Percentiles rank a stretch among this genome's conserved stretches.
These are phyloP conservation scores for Ganoderma lucidum DNA, from an alignment of 1,284 basidiomycete genomes.

Conservation along the genomic window DNA sequence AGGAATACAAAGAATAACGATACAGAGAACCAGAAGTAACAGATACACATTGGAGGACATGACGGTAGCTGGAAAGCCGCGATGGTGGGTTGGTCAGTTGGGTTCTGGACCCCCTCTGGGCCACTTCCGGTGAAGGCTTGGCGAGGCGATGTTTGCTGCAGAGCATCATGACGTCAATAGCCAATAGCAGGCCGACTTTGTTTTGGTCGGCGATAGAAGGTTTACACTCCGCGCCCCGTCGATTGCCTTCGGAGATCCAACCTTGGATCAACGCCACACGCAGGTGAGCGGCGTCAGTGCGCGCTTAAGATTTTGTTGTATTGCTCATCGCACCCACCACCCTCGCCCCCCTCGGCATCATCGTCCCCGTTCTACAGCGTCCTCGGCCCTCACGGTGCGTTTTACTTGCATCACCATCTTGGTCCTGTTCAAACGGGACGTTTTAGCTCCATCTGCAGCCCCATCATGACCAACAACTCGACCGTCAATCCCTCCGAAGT, in stretches of 20 bases:
- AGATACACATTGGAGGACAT: conserved; percentile 42
- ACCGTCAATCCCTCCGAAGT: conserved; percentile 86
- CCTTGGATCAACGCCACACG: conserved; percentile 15
- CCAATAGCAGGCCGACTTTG: conserved; percentile 16
- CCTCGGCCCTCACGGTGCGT: conserved; percentile 31
- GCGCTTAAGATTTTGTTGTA: conserved; percentile 37
- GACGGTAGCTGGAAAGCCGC: background rate
- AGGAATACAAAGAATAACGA: conserved; percentile 66
- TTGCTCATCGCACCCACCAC: conserved; percentile 31
- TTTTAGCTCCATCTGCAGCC: conserved; percentile 28
- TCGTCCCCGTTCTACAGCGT: conserved; percentile 26
- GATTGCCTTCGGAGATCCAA: conserved; percentile 19
- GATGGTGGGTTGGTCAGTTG: conserved; percentile 11
- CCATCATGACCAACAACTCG: conserved; percentile 48
- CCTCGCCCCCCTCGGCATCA: conserved; percentile 31
- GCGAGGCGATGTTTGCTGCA: background rate
- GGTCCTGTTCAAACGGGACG: conserved; percentile 27
- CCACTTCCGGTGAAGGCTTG: background rate
- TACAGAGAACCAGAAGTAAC: conserved; percentile 56
- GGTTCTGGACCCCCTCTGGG: background rate
- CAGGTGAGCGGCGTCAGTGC: conserved; percentile 29
- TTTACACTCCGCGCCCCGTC: conserved; percentile 1
- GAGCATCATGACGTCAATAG: conserved; percentile 30
- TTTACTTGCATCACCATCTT: conserved; percentile 9
- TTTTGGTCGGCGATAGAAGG: conserved; percentile 10